These are phyloP conservation scores for Sporothrix euskadiensis DNA, from an alignment of 2,329 filamentous ascomycete genomes.

Conservation along the genomic window DNA sequence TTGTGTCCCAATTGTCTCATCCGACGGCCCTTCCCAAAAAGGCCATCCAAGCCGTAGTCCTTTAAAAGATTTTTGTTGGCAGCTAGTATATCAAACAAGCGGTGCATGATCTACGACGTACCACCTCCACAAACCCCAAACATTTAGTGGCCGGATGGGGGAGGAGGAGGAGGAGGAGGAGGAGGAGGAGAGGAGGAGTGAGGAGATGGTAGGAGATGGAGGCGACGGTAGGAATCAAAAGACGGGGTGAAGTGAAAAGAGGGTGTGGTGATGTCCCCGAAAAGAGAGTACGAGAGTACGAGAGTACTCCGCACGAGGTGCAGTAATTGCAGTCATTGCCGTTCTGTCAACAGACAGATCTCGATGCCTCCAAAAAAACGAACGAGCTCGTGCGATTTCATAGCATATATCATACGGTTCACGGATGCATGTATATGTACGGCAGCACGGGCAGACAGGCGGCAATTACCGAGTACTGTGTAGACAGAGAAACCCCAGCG, in stretches of 20 bases:
- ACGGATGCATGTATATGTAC: slow-evolving; percentile 3
- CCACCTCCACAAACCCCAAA: slow-evolving; percentile 17
- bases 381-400: slow-evolving; percentile 20
- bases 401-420: slow-evolving; percentile 11
- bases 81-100: slow-evolving; percentile 11
- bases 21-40: not conserved
- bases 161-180: not conserved
- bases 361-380: slow-evolving; percentile 7
- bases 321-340: not conserved
- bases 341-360: not conserved
- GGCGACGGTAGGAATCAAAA: not conserved
- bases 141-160: slow-evolving; percentile 16
- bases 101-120: slow-evolving; percentile 15
- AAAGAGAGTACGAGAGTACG: not conserved
- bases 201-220: not conserved
- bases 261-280: not conserved
- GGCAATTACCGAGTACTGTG: not conserved
- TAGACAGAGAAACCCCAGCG: not conserved
- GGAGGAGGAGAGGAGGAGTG: not conserved
- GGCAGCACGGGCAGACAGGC: not conserved
- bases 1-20: not conserved
- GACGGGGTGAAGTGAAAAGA: not conserved
- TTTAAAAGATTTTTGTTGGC: not conserved
- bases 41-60: not conserved
- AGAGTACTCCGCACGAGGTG: not conserved